A percentile compares a stretch with the other conserved stretches of the same genome.
phyloP scores from a whole-genome alignment of 345 rosid species.

The Microthlaspi erraticum region DNA sequence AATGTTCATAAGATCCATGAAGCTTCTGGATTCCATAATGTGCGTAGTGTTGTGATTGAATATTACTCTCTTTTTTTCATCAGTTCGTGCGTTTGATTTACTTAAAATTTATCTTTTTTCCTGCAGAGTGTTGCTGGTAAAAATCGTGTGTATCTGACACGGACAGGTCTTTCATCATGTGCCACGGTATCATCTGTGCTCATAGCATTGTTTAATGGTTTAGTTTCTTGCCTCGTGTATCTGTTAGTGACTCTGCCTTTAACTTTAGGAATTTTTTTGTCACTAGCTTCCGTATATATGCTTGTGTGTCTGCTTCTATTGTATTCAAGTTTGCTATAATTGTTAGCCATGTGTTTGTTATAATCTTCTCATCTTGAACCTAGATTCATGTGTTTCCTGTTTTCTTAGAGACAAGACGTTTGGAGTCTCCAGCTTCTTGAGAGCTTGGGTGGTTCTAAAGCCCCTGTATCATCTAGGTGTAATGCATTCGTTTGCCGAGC shows the following conservation, averaged over 20 bases:
- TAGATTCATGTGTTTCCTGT: conserved; percentile 29
- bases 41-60: conserved; percentile 20
- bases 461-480: conserved; percentile 52
- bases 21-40: conserved; percentile 43
- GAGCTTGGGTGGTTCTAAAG: conserved; percentile 46
- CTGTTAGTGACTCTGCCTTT: background rate
- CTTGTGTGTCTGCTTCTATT: conserved; percentile 1
- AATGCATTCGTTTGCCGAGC: conserved; percentile 63
- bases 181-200: conserved; percentile 57
- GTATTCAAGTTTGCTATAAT: background rate
- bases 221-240: conserved; percentile 23
- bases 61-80: background rate
- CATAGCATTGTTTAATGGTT: conserved; percentile 32
- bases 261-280: background rate
- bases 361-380: conserved; percentile 2
- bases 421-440: conserved; percentile 64
- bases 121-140: conserved; percentile 52
- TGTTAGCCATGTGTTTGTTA: background rate
- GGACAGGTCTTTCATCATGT: conserved; percentile 59
- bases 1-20: conserved; percentile 50
- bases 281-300: background rate
- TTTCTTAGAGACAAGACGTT: conserved; percentile 58
- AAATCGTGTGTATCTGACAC: conserved; percentile 49
- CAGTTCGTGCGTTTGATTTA: background rate
- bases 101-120: conserved; percentile 19